Percentiles rank a stretch among this genome's conserved stretches.
phyloP scores from a whole-genome alignment of 2,329 filamentous ascomycete species.

The Hypoxylon sp. region DNA sequence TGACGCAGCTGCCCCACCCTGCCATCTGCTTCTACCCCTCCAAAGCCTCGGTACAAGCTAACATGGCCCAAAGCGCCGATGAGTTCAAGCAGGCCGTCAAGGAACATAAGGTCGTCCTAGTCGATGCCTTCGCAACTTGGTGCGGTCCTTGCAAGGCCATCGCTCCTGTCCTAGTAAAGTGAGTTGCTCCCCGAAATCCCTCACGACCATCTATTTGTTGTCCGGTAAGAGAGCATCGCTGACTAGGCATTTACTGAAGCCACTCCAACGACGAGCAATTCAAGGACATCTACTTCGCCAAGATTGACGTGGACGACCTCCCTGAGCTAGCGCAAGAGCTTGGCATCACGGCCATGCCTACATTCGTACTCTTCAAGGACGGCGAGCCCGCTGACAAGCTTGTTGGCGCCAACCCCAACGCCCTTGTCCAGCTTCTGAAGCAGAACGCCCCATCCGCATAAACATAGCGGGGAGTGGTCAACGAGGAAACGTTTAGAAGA shows the following conservation, averaged over 20 bases:
- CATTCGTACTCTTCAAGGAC: constrained; percentile 86
- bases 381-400: constrained; percentile 79
- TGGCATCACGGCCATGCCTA: constrained; percentile 90
- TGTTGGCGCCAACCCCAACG: constrained; percentile 82
- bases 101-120: constrained; percentile 72
- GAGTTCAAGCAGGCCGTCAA: constrained; percentile 49
- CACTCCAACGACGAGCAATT: constrained; percentile 69
- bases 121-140: constrained; percentile 92
- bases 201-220: not conserved
- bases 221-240: not conserved
- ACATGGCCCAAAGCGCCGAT: constrained; percentile 45
- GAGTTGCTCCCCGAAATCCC: constrained; percentile 50
- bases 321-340: constrained; percentile 81
- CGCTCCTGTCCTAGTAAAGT: constrained; percentile 78
- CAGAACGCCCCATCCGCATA: constrained; percentile 38
- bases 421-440: constrained; percentile 65
- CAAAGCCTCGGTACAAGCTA: constrained; percentile 19
- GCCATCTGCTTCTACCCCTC: constrained; percentile 2
- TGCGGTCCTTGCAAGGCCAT: constrained; percentile 97
- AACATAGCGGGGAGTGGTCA: not conserved
- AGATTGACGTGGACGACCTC: constrained; percentile 90
- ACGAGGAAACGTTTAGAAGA: constrained; percentile 13
- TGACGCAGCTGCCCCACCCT: constrained; percentile 25
- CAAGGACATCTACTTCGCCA: constrained; percentile 78
- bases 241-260: constrained; percentile 53